A percentile compares a stretch with the other conserved stretches of the same genome.
phyloP scores from a whole-genome alignment of 257 asterid genomes.

The Solanum ossicruentum region DNA sequence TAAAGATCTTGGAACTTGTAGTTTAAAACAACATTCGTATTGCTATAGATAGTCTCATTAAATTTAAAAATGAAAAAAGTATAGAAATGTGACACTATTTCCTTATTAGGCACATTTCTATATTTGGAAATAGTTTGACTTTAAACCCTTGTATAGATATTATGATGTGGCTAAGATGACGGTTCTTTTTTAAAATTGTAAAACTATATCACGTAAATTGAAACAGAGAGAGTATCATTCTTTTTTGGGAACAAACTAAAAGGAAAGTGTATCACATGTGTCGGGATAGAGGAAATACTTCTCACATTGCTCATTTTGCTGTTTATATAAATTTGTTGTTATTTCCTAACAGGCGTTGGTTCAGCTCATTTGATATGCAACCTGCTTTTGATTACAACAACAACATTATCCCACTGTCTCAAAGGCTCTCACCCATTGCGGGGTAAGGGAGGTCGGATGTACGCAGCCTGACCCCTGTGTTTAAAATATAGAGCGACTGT shows the following conservation, averaged over 20 bases:
- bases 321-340: slow-evolving; percentile 38
- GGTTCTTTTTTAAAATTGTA: no score
- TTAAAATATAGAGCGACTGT: no score
- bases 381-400: no score
- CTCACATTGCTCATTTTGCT: slow-evolving; percentile 16
- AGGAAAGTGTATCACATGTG: not conserved
- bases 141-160: not conserved
- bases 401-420: no score
- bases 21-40: not conserved
- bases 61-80: not conserved
- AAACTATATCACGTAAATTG: no score
- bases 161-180: not conserved
- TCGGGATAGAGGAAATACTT: slow-evolving; percentile 1
- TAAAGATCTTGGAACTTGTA: not conserved
- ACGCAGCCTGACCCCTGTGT: no score
- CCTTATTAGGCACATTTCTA: not conserved
- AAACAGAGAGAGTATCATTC: not conserved
- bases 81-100: not conserved
- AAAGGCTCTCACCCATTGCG: no score
- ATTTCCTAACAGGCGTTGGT: slow-evolving; percentile 58
- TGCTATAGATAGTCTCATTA: not conserved
- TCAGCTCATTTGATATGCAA: slow-evolving; percentile 60
- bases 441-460: no score
- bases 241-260: not conserved
- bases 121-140: not conserved